Base-by-base conservation (phyloP, 31 red algal species). In the Asparagopsis taxiformis region DNA sequence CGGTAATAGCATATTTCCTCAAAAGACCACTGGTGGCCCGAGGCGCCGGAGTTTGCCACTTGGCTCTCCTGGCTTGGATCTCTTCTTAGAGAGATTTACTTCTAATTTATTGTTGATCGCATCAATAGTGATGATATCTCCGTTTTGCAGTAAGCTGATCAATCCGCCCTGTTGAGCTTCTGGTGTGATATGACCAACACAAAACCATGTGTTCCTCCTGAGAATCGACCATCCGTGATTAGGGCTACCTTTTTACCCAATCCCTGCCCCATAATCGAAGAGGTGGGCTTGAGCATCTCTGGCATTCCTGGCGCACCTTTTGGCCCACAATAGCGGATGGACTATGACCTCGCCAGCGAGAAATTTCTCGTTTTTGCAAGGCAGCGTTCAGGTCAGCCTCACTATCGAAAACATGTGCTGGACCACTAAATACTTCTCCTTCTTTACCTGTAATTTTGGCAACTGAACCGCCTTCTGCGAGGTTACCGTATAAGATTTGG, bases 211-310 rank as follows among this genome's bases (percentile, higher is more conserved):
- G 59, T 87, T 2, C 82, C 86, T 15, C 86, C 86, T 3, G 73
- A 80, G 51, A 90, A 90, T 22, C 86, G 86, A 4, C 86, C 86
- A 61, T 90, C 86, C 4, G 86, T 90, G 17, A 90, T 79, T 7
- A 90, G 68, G 11, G 80, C 86, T 4, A 90, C 86, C 26, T 69
- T 59, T 17, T 76, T 48, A 43, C 81, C 82, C n/a, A 90, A 51
- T 1, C 86, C 86, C 8, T 30, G 38, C 19, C 86, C 86, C 29
- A 78, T 57, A 3, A 90, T 24, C 16, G 86, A 83, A 1, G 80
- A 21, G 23, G 73, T 77, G 31, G 86, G 81, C 1, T 83, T 60
- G 35, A 90, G 52, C 80, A 90, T 87, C 52, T 90, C 86, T 33
- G 41, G 79, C 59, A 76, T 80, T 2, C 86, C 86, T 24, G 86